Evolutionary conservation across 306 rosid species (phyloP), one percentile per base, ranked within the genome.

Genomic region (Casuarina glauca): DNA sequence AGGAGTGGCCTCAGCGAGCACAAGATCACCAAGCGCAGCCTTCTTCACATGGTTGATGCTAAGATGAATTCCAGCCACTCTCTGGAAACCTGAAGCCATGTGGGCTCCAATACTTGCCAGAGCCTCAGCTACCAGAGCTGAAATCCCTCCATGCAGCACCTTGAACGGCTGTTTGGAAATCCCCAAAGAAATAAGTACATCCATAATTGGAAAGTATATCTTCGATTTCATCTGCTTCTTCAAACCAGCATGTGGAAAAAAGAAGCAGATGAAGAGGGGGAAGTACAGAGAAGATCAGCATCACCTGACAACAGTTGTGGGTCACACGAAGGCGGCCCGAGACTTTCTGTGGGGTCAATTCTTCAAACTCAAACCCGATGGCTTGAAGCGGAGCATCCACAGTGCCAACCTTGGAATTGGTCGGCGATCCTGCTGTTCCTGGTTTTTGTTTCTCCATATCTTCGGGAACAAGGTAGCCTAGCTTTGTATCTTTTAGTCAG

Each of bases 71-170:
- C 99, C 99, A 2, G 99, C 99, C 13, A 95, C 93, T 75, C 99
- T 86, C 66, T 82, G 75, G 49, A 77, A 93, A 1, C 97, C 97
- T 44, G 89, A 93, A 48, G 97, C 99, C 70, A 87, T 77, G 76
- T 85, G 90, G 43, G 96, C 93, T 32, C 93, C 90, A 1, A 87
- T 81, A 68, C 93, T 88, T 7, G 97, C 97, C 69, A 95, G 86
- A 6, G 92, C 70, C 86, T 95, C 99, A 2, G 97, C 86, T 45
- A 95, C 81, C 88, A 95, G 70, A 5, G 99, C 99, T n/a, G 97
- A 95, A 39, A 93, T 91, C 7, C 99, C 99, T 68, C 99, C 99
- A 86, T 95, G 99, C 52, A 95, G 79, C 83, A 95, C 99, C 87
- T 91, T 93, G 81, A 95, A 95, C 20, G 97, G 97, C 99, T 94